A percentile compares a stretch with the other conserved stretches of the same genome.
phyloP scores from a whole-genome alignment of 1,139 yeast species.

The Kurtzmaniella quercitrusa region DNA sequence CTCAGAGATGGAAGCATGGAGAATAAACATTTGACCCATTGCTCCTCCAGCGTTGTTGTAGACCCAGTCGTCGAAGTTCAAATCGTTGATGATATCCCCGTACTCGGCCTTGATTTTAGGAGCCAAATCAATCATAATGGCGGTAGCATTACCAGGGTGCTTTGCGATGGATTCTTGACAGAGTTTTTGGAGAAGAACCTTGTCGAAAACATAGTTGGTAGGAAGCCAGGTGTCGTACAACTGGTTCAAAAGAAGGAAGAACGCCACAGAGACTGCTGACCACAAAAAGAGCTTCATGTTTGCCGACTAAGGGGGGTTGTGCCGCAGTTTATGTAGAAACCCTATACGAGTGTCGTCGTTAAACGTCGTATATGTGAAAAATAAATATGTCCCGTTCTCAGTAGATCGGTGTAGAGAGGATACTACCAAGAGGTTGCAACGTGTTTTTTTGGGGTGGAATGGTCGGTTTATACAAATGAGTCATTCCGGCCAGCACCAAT shows the following conservation, averaged over 20 bases:
- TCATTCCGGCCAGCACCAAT: no score
- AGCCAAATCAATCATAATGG: conserved; percentile 57
- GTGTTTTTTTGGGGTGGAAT: no score
- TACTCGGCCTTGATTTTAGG: conserved; percentile 57
- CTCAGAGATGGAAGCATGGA: conserved; percentile 94
- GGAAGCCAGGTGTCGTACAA: conserved; percentile 69
- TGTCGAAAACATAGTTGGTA: conserved; percentile 54
- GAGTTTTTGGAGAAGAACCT: conserved; percentile 40
- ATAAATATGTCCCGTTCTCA: no score
- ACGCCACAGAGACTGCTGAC: conserved; percentile 17
- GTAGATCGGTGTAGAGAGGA: no score
- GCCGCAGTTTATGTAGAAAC: not conserved
- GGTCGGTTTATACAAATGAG: no score
- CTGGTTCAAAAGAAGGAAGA: conserved; percentile 33
- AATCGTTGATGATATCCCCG: conserved; percentile 59
- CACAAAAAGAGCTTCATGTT: conserved; percentile 2
- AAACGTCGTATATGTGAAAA: not conserved
- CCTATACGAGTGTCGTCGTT: not conserved
- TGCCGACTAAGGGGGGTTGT: not conserved
- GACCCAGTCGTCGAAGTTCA: conserved; percentile 81
- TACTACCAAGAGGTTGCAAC: no score
- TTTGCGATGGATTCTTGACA: conserved; percentile 49
- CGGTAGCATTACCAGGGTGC: conserved; percentile 59
- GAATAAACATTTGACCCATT: conserved; percentile 94
- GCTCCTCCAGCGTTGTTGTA: conserved; percentile 99